Base-by-base conservation (phyloP, 2,329 filamentous ascomycete species). In the Scedosporium apiospermum region DNA sequence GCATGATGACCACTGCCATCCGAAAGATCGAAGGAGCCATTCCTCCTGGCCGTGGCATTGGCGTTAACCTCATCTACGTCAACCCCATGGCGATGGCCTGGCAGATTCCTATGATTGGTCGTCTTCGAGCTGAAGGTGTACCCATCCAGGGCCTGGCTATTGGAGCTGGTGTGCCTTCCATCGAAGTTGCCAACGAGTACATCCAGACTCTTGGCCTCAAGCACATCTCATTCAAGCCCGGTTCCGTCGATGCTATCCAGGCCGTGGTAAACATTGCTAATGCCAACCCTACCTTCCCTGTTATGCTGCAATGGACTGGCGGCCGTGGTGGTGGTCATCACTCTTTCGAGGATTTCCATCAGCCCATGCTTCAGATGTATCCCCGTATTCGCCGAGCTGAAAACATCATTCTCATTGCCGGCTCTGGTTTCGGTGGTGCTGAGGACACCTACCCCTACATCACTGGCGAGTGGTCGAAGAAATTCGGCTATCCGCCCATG, bases 301-400 rank as follows among this genome's bases (percentile, higher is more conserved):
- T 96, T 61, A 86, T 96, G 61, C 79, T 96, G 65, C 93, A 97
- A 76, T 97, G 93, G 93, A 97, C 93, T 64, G 93, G 93, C 72
- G 93, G 93, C 49, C 89, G 93, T 76, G 93, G 92, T 67, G 93
- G 93, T 78, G 93, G 93, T 63, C 93, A 96, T 74, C 93, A 97
- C 78, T 96, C 92, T 0, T 96, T 88, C 66, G 93, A 97, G 74
- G 93, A 97, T 74, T 96, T 97, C 82, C 93, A 96, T 75, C 88
- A 93, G 71, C 93, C 93, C 4, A 88, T 97, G 55, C 79, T 97
- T 6, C 87, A 91, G 69, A 96, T 96, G 90, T 97, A 97, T 73
- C 85, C 87, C 67, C 88, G 92, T 63, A 92, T 97, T 67, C 86
- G 93, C 71, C 87, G 91, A 71, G 89, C 88, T 67, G 83, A 89